Evolutionary conservation across 805 yeast genomes (phyloP).

Genomic region (Monosporozyma aquatica): DNA sequence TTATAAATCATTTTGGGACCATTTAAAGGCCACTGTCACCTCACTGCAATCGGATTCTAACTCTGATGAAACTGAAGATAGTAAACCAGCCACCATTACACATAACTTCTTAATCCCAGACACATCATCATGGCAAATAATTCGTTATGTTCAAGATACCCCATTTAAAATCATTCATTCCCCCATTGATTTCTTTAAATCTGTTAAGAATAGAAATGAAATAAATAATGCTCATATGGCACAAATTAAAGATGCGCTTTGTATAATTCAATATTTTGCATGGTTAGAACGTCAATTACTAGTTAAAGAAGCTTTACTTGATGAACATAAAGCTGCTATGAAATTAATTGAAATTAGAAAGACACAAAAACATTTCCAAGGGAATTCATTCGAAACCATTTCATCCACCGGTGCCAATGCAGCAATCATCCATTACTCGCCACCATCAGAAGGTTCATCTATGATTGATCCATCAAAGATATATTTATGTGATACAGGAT

Average conservation of each 20-base stretch:
- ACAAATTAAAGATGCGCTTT: constrained; percentile 77
- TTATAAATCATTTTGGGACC: constrained; percentile 53
- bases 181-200: constrained; percentile 60
- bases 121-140: constrained; percentile 60
- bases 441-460: constrained; percentile 48
- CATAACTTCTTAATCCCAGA: constrained; percentile 40
- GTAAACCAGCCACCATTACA: background rate
- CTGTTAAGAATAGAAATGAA: constrained; percentile 68
- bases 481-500: constrained; percentile 81
- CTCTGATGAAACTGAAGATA: constrained; percentile 5
- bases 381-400: constrained; percentile 67
- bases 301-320: constrained; percentile 35
- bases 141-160: constrained; percentile 34
- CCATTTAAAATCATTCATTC: constrained; percentile 37
- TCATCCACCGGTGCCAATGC: constrained; percentile 71
- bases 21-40: constrained; percentile 29
- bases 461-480: constrained; percentile 58
- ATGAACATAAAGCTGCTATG: constrained; percentile 59
- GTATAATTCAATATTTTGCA: constrained; percentile 61
- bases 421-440: constrained; percentile 68
- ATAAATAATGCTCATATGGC: constrained; percentile 62
- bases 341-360: constrained; percentile 49
- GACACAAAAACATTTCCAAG: constrained; percentile 47
- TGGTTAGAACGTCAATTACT: constrained; percentile 67
- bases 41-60: constrained; percentile 8